These are phyloP conservation scores for Mycena belliarum DNA, from an alignment of 768 basidiomycete genomes.

Conservation along the genomic window DNA sequence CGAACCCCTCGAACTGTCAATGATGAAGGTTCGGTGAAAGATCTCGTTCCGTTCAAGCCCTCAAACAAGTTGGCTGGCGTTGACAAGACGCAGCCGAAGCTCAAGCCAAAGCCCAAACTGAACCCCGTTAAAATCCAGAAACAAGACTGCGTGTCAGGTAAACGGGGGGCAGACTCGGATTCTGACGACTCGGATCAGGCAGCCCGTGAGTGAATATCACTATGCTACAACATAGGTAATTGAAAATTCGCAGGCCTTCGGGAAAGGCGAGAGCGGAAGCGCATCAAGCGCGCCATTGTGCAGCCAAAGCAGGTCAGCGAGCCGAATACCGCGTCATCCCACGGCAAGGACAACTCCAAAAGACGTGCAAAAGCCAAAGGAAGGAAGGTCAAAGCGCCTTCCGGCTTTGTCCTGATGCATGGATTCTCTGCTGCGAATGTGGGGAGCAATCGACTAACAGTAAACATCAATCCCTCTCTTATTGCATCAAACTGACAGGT, in stretches of 20 bases:
- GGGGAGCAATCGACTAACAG: slow-evolving; percentile 62
- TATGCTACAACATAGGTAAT: not conserved
- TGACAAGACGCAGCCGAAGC: not conserved
- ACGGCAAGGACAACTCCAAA: slow-evolving; percentile 9
- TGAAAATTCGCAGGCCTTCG: slow-evolving; percentile 48
- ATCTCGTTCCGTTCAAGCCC: slow-evolving; percentile 1
- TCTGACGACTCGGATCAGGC: slow-evolving; percentile 38
- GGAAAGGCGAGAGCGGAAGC: slow-evolving; percentile 66
- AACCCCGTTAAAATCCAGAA: not conserved
- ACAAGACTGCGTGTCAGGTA: slow-evolving; percentile 3
- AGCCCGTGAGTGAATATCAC: slow-evolving; percentile 32
- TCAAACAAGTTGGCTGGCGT: not conserved
- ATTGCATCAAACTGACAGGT: not conserved
- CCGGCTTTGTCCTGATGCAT: slow-evolving; percentile 66
- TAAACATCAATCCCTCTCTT: slow-evolving; percentile 28
- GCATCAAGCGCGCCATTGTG: slow-evolving; percentile 57
- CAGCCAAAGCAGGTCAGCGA: slow-evolving; percentile 29
- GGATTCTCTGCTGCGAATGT: slow-evolving; percentile 65
- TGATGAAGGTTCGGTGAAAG: not conserved
- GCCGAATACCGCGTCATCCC: slow-evolving; percentile 16
- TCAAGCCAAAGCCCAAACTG: not conserved
- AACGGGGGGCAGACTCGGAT: slow-evolving; percentile 17
- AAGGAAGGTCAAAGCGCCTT: slow-evolving; percentile 33
- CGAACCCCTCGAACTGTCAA: not conserved
- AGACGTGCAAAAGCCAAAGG: slow-evolving; percentile 14